These are phyloP conservation scores for Euphrasia confusa DNA, from an alignment of 257 asterid genomes.

Conservation along the genomic window DNA sequence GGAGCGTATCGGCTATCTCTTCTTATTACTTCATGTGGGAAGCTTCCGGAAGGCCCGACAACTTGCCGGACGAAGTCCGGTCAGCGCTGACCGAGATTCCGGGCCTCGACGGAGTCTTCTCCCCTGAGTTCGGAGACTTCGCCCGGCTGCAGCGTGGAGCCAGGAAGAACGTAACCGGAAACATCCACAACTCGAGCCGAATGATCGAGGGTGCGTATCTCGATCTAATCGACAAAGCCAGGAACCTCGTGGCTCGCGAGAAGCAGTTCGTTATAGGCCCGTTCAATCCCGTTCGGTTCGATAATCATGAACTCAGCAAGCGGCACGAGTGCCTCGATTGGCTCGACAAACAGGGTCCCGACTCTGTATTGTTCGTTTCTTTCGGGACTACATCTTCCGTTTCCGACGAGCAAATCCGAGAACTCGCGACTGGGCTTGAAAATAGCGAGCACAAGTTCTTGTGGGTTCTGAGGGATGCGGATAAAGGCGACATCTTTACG, in stretches of 20 bases:
- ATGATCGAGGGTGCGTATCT: constrained; percentile 32
- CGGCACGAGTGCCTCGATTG: constrained; percentile 26
- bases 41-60: constrained; percentile 24
- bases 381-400: constrained; percentile 29
- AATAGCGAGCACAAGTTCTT: constrained; percentile 21
- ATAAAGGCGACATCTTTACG: constrained; percentile 20
- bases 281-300: constrained; percentile 31
- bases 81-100: constrained; percentile 23
- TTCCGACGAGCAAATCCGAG: constrained; percentile 18
- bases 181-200: constrained; percentile 35
- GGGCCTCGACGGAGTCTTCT: constrained; percentile 16
- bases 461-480: constrained; percentile 27
- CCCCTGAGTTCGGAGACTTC: constrained; percentile 23
- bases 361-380: constrained; percentile 21
- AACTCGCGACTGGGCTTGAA: constrained; percentile 27
- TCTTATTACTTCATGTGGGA: constrained; percentile 20
- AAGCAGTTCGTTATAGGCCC: constrained; percentile 37
- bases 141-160: background rate
- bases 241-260: background rate
- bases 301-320: constrained; percentile 18
- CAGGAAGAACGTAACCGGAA: constrained; percentile 22
- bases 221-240: constrained; percentile 29
- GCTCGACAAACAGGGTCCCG: constrained; percentile 27
- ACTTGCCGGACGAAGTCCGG: constrained; percentile 2
- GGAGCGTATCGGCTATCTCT: constrained; percentile 31